Evolutionary conservation across 2,329 filamentous ascomycete genomes (phyloP), one percentile per base, ranked within the genome.

Genomic region (Mollisiaceae sp.): DNA sequence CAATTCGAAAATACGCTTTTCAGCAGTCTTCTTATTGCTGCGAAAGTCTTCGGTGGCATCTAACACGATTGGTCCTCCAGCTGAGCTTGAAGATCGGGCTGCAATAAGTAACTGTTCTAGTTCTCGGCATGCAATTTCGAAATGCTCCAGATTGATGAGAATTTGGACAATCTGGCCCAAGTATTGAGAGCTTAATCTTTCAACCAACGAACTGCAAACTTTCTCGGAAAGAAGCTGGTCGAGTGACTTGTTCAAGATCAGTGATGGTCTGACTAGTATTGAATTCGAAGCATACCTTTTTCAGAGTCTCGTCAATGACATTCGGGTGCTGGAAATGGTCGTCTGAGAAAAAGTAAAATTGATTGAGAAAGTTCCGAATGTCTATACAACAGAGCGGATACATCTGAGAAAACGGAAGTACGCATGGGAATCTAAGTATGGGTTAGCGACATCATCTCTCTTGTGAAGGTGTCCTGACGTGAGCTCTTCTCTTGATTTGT

Each of bases 341-440:
- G 74, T 97, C 94, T 9, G 92, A 93, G 79, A 98, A 99, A 78
- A 96, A 94, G 78, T 98, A 98, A 74, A 99, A 98, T 75, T 98
- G 94, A 77, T 97, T 97, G 66, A 98, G 82, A 77, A 99, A 98
- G 78, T 97, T 97, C 47, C 94, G 88, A 73, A 99, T 97, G 75
- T 98, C 93, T 76, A 98, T 98, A 81, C 95, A 99, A 79, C 95
- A 97, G 38, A 98, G 84, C 1, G 95, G 94, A 76, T 99, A 99
- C 95, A 99, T 99, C 74, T 98, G 94, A 14, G 94, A 97, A 77
- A 99, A 99, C 0, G 95, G 96, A 1, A 99, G 82, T n/a, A 97
- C 92, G 72, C 91, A 96, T 5, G 95, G 96, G 76, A 97, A 97
- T 14, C 91, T 94, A 68, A 27, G 12, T 24, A 15, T 14, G 14